A percentile compares a stretch with the other conserved stretches of the same genome.
phyloP scores from a whole-genome alignment of 495 filamentous ascomycete genomes.

The Neurospora sp. region DNA sequence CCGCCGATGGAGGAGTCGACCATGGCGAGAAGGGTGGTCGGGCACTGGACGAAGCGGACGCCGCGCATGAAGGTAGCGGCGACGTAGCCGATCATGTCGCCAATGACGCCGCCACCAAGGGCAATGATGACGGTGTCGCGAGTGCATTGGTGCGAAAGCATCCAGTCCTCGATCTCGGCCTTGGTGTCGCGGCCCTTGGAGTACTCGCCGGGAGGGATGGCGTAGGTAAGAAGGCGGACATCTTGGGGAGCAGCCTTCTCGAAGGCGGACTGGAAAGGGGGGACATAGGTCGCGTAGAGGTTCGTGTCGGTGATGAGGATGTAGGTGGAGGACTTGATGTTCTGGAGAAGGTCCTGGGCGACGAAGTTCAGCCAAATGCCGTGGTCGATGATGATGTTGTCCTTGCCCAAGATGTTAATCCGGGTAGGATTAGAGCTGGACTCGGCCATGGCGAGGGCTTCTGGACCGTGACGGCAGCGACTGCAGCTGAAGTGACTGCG shows the following conservation, averaged over 20 bases:
- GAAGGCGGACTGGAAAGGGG: conserved; percentile 65
- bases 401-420: conserved; percentile 46
- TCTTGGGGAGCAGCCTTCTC: conserved; percentile 40
- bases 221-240: conserved; percentile 72
- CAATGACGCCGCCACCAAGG: conserved; percentile 94
- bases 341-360: conserved; percentile 67
- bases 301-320: conserved; percentile 96
- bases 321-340: conserved; percentile 77
- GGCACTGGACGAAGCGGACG: conserved; percentile 91
- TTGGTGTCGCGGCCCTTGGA: conserved; percentile 90
- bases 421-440: conserved; percentile 31
- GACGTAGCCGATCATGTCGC: conserved; percentile 94
- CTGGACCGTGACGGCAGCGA: background rate
- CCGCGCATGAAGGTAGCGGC: conserved; percentile 98
- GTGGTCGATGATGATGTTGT: conserved; percentile 86
- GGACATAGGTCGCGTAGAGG: conserved; percentile 68
- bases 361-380: conserved; percentile 80
- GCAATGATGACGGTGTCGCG: conserved; percentile 92
- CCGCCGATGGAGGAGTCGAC: conserved; percentile 97
- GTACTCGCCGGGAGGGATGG: conserved; percentile 82
- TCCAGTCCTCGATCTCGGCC: conserved; percentile 94
- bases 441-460: background rate
- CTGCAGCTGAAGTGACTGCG: background rate
- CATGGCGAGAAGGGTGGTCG: conserved; percentile 91
- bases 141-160: conserved; percentile 83